These are phyloP conservation scores for Canariomyces notabilis DNA, from an alignment of 2,329 filamentous ascomycete species.

Conservation along the genomic window DNA sequence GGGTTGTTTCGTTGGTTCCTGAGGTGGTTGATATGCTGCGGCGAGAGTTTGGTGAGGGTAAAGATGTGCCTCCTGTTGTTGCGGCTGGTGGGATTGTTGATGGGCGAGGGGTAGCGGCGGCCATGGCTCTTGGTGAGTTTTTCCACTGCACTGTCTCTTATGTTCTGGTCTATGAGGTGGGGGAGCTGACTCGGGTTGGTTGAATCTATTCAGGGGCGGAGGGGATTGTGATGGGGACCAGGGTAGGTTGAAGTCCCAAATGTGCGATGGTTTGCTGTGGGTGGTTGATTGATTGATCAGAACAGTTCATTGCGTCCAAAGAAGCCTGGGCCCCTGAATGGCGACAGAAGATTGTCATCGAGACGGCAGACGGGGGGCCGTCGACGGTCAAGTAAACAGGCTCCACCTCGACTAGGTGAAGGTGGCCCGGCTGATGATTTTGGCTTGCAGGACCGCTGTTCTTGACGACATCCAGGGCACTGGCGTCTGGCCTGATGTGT, in stretches of 20 bases:
- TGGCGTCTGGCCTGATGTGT: conserved; percentile 37
- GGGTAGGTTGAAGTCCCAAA: conserved; percentile 16
- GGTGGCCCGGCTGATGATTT: not conserved
- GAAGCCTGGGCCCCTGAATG: conserved; percentile 40
- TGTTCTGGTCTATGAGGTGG: not conserved
- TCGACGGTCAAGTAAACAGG: conserved; percentile 40
- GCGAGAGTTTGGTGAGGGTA: conserved; percentile 31
- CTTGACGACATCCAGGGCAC: conserved; percentile 38
- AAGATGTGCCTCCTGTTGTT: conserved; percentile 39
- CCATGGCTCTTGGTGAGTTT: conserved; percentile 46
- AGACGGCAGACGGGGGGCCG: conserved; percentile 39
- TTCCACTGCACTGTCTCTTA: too few species aligned
- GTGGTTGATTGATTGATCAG: conserved; percentile 1
- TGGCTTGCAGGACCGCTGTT: conserved; percentile 30
- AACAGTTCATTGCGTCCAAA: conserved; percentile 39
- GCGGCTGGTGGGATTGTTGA: conserved; percentile 58
- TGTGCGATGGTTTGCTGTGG: too few species aligned
- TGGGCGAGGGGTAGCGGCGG: conserved; percentile 50
- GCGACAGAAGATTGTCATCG: conserved; percentile 38
- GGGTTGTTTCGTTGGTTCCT: conserved; percentile 52
- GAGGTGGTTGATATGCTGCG: conserved; percentile 49
- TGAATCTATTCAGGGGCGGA: conserved; percentile 35
- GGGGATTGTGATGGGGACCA: conserved; percentile 41
- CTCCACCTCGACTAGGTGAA: not conserved
- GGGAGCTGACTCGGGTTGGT: not conserved